phyloP scores from a whole-genome alignment of 768 basidiomycete species.

The Suillus clintonianus region DNA sequence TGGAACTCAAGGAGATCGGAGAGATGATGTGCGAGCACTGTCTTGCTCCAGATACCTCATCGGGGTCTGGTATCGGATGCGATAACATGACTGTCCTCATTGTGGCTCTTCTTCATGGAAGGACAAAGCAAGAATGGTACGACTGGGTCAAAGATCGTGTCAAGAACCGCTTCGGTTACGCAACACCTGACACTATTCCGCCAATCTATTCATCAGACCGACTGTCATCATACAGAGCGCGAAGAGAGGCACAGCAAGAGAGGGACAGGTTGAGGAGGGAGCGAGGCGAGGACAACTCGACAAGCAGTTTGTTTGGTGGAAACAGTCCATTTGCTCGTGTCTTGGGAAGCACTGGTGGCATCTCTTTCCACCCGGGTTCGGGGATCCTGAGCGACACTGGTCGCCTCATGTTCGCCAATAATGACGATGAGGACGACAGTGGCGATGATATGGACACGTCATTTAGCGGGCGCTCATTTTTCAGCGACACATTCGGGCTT shows the following conservation, averaged over 20 bases:
- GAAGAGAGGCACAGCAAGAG: slow-evolving; percentile 58
- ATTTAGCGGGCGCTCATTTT: slow-evolving; percentile 42
- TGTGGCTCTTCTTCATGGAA: slow-evolving; percentile 83
- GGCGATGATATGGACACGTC: slow-evolving; percentile 45
- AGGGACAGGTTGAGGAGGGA: slow-evolving; percentile 42
- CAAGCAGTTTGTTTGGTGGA: slow-evolving; percentile 33
- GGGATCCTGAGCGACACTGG: slow-evolving; percentile 52
- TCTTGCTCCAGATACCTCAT: slow-evolving; percentile 89
- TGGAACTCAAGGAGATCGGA: slow-evolving; percentile 78
- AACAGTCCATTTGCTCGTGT: slow-evolving; percentile 52
- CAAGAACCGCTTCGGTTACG: slow-evolving; percentile 69
- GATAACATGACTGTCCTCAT: slow-evolving; percentile 99
- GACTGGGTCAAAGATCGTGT: slow-evolving; percentile 86
- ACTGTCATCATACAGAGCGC: slow-evolving; percentile 61
- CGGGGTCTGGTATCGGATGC: slow-evolving; percentile 91
- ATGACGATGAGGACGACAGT: slow-evolving; percentile 62
- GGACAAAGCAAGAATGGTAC: slow-evolving; percentile 92
- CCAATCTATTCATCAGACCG: slow-evolving; percentile 74
- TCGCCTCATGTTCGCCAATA: slow-evolving; percentile 60
- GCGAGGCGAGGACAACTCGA: slow-evolving; percentile 34
- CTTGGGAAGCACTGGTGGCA: slow-evolving; percentile 58
- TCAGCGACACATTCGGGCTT: slow-evolving; percentile 49
- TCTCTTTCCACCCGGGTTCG: slow-evolving; percentile 62
- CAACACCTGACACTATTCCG: slow-evolving; percentile 74
- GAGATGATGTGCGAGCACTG: slow-evolving; percentile 92